A percentile compares a stretch with the other conserved stretches of the same genome.
Evolutionary conservation across 371 early-diverging fungal species (phyloP).

Genomic region (Agmasoma carcini): DNA sequence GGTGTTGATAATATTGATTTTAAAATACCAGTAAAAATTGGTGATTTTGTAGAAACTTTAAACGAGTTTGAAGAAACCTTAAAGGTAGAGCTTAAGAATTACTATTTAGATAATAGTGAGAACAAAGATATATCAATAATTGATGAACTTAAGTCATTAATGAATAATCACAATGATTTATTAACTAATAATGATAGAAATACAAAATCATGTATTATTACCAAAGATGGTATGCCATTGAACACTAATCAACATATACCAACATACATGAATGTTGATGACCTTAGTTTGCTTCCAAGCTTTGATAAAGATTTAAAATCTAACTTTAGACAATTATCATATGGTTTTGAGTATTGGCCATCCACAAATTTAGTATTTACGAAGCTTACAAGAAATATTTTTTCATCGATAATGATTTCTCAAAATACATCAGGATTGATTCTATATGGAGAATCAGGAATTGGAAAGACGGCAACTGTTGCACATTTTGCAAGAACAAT

Average conservation of each 20-base stretch:
- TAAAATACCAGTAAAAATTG: neutral
- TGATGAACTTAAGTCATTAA: neutral
- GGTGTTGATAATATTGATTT: conserved; percentile 3
- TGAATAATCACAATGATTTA: conserved; percentile 6
- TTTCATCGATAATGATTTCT: conserved; percentile 16
- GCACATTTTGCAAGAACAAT: conserved; percentile 83
- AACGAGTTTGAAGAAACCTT: neutral
- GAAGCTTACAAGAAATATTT: conserved; percentile 10
- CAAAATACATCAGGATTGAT: conserved; percentile 19
- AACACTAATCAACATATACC: neutral
- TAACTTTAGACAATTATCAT: neutral
- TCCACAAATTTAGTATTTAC: conserved; percentile 34
- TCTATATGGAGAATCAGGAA: conserved; percentile 58
- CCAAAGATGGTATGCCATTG: neutral
- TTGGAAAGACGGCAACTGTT: conserved; percentile 91
- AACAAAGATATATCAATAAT: neutral
- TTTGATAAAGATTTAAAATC: neutral
- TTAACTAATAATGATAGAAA: conserved; percentile 1
- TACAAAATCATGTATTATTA: conserved; percentile 5
- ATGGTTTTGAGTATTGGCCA: conserved; percentile 28
- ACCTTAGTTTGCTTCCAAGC: neutral
- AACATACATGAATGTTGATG: conserved; percentile 4
- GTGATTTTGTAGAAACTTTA: neutral
- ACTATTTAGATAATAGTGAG: neutral
- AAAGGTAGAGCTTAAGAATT: neutral